A percentile compares a stretch with the other conserved stretches of the same genome.
phyloP scores from a whole-genome alignment of 441 rosid genomes.

The Erodium texanum region DNA sequence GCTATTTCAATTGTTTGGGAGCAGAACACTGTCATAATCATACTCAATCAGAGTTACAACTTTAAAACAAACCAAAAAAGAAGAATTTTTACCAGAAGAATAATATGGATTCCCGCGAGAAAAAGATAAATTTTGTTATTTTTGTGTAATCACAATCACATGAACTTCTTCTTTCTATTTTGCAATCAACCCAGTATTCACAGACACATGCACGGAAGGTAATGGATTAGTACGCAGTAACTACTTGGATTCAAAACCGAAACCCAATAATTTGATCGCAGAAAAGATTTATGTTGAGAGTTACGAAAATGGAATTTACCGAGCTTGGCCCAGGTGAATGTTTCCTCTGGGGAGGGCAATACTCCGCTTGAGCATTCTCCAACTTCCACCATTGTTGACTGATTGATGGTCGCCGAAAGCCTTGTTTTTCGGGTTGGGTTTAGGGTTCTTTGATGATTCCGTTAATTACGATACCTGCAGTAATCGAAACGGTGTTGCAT shows the following conservation, averaged over 20 bases:
- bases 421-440: neutral
- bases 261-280: neutral
- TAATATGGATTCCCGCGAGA: too few species aligned
- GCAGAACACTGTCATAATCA: neutral
- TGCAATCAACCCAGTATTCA: neutral
- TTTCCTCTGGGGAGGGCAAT: constrained; percentile 21
- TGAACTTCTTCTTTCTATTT: neutral
- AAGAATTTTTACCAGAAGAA: too few species aligned
- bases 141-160: neutral
- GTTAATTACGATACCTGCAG: neutral
- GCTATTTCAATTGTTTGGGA: neutral
- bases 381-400: constrained; percentile 27
- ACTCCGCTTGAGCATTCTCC: constrained; percentile 42
- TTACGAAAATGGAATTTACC: constrained; percentile 27
- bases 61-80: neutral
- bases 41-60: neutral
- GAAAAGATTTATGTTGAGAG: neutral
- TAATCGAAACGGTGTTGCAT: neutral
- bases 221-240: neutral
- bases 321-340: constrained; percentile 58
- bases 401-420: neutral
- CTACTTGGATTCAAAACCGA: neutral
- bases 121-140: too few species aligned
- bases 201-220: neutral
- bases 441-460: neutral